Conservation (phyloP, 805 yeast species). For the Candida boidinii region DNA sequence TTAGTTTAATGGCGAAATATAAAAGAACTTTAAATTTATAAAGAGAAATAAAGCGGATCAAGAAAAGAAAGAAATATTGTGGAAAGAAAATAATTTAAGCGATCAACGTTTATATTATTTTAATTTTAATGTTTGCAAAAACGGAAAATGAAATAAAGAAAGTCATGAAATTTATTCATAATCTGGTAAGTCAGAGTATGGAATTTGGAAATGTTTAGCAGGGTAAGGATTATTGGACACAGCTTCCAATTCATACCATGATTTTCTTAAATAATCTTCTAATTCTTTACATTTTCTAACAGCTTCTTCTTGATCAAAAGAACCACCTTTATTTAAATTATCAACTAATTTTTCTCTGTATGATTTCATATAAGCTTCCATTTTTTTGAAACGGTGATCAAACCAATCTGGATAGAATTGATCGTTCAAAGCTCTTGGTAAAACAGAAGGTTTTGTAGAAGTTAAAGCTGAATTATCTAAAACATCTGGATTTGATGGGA, state of each 20-base stretch:
- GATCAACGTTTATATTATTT: no score
- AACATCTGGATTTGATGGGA: conserved; percentile 17
- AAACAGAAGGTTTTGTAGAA: conserved; percentile 23
- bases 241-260: conserved; percentile 25
- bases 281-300: conserved; percentile 20
- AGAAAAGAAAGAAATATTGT: no score
- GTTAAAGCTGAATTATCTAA: conserved; percentile 24
- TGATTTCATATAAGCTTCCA: conserved; percentile 16
- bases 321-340: conserved; percentile 10
- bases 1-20: no score
- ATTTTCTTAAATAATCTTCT: conserved; percentile 19
- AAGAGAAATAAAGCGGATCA: no score
- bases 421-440: conserved; percentile 23
- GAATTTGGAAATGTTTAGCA: conserved; percentile 13
- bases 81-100: no score
- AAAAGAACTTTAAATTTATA: no score
- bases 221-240: conserved; percentile 20
- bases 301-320: conserved; percentile 20
- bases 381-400: conserved; percentile 21
- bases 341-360: conserved; percentile 14
- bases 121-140: no score
- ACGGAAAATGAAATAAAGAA: no score
- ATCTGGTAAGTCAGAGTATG: conserved; percentile 7
- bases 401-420: conserved; percentile 27
- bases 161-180: no score